phyloP scores from a whole-genome alignment of 305 asterid genomes.

The Nicotiana rustica region DNA sequence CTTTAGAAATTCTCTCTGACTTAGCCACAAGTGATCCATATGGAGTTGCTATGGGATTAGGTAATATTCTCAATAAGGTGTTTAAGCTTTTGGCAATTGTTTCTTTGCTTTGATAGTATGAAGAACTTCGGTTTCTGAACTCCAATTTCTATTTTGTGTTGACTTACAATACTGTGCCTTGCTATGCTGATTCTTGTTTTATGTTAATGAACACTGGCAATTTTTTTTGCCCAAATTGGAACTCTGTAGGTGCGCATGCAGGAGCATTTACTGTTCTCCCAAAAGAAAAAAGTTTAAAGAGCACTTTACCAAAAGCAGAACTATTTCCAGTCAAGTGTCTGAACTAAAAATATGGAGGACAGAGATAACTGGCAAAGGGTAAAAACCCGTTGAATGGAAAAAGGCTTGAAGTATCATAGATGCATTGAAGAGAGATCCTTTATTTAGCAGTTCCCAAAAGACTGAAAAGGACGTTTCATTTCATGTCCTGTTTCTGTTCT shows the following conservation, averaged over 20 bases:
- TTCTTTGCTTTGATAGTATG: constrained; percentile 24
- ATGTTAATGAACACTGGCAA: constrained; percentile 26
- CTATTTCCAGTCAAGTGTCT: background rate
- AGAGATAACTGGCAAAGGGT: constrained; percentile 3
- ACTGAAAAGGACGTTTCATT: constrained; percentile 7
- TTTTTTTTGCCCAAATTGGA: background rate
- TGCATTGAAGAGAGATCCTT: constrained; percentile 23
- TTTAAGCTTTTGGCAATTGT: constrained; percentile 36
- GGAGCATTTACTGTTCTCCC: constrained; percentile 7
- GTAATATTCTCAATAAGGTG: constrained; percentile 54
- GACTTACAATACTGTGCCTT: background rate
- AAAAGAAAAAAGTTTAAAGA: background rate
- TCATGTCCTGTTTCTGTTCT: background rate
- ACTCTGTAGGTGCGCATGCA: background rate
- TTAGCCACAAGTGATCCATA: constrained; percentile 88
- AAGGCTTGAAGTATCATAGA: constrained; percentile 18
- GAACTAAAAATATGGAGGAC: background rate
- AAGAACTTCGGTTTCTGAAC: constrained; percentile 31
- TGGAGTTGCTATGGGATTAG: constrained; percentile 94
- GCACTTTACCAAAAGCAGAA: background rate
- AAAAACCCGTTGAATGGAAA: background rate
- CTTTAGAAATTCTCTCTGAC: constrained; percentile 90
- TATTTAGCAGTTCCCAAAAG: constrained; percentile 18
- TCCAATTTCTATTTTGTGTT: constrained; percentile 23
- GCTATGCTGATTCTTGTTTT: constrained; percentile 26